Base-by-base conservation (phyloP, 2,329 filamentous ascomycete species). In the Huntiella bhutanensis region DNA sequence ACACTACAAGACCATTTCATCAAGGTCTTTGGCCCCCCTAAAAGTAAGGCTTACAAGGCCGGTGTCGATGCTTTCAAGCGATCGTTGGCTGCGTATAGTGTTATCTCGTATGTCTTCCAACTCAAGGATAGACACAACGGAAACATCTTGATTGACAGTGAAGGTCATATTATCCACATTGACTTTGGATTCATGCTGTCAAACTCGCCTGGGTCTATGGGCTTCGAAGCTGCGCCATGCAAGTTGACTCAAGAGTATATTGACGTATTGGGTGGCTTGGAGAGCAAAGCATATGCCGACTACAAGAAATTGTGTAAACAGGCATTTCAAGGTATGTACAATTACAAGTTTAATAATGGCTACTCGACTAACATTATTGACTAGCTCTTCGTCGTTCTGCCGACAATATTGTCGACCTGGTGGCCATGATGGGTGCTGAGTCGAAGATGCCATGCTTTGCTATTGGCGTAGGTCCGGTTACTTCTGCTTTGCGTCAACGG, bases 131-230 rank as follows among this genome's bases (percentile, higher is more conserved):
- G 83, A 10, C 83, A 91, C 59, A 91, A 91, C 57, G 83, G 83
- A 46, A 91, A 91, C 56, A 80, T 91, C 11, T 70, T 91, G 50
- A 81, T 91, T 55, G 83, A 88, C 60, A 85, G 82, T 55, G 79
- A 84, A 59, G 83, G 83, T 7, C 83, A 91, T 57, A 86, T 88
- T 48, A 77, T 91, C 51, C 83, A 91, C 58, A 91, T 91, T 51
- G 83, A 91, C 60, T 91, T 91, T 60, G 83, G 83, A 47, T 91
- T 91, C 59, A 88, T 91, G 81, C 67, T 91, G 33, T 87, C 81
- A 41, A 91, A 91, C 60, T 86, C 82, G 1, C 83, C 83, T 0
- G 83, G 83, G 0, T 81, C 77, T 6, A 82, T 91, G 57, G 82
- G 82, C 2, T 91, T 91, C 55, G 83, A 91, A 62, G 83, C 83